Evolutionary conservation across 2,329 filamentous ascomycete genomes (phyloP).

Genomic region (Emergomyces pasteurianus): DNA sequence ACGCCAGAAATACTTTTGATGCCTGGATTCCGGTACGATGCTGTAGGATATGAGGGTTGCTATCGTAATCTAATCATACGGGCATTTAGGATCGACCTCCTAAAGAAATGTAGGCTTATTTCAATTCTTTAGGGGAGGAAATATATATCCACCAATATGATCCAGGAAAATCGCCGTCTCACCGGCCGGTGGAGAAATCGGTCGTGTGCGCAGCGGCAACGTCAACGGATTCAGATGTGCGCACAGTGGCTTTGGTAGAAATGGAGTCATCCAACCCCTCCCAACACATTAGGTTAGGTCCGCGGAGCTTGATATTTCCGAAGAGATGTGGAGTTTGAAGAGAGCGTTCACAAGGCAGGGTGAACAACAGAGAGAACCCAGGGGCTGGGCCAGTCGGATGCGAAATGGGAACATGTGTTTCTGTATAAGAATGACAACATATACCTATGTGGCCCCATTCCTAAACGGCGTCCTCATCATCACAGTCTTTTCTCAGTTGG

Average conservation of each 20-base stretch:
- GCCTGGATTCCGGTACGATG: too few species aligned
- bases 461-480: slow-evolving; percentile 32
- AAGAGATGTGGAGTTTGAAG: not conserved
- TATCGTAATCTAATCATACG: not conserved
- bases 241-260: slow-evolving; percentile 52
- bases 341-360: too few species aligned
- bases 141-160: slow-evolving; percentile 33
- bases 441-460: slow-evolving; percentile 55
- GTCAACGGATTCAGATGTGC: slow-evolving; percentile 55
- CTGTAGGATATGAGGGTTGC: slow-evolving; percentile 18
- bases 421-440: slow-evolving; percentile 54
- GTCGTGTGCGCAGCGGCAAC: slow-evolving; percentile 51
- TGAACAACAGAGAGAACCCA: not conserved
- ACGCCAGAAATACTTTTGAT: slow-evolving; percentile 54
- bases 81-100: not conserved
- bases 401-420: slow-evolving; percentile 23
- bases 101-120: not conserved
- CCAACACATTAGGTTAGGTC: slow-evolving; percentile 22
- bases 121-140: not conserved
- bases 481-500: not conserved
- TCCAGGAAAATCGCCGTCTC: slow-evolving; percentile 58
- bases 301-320: not conserved
- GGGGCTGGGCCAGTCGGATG: not conserved
- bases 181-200: slow-evolving; percentile 52
- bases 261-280: slow-evolving; percentile 61